Conservation (phyloP, 1,284 basidiomycete species). For the Hymenochaete sp. region DNA sequence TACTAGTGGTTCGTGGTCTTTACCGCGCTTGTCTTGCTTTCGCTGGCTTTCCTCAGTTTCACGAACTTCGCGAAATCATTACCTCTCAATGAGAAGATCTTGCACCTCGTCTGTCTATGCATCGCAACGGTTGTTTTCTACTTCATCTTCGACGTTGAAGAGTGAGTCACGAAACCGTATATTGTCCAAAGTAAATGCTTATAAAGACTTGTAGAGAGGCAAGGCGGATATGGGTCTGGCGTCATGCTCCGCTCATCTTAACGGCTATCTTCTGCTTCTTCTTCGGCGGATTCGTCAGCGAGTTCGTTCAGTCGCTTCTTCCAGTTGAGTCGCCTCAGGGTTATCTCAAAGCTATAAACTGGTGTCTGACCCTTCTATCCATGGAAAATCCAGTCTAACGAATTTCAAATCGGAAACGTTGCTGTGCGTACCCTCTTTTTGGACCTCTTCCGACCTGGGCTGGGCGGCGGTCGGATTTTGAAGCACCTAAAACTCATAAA, state of each 20-base stretch:
- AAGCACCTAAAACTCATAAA: neutral
- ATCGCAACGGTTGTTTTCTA: conserved; percentile 78
- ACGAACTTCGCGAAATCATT: conserved; percentile 57
- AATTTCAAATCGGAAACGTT: conserved; percentile 73
- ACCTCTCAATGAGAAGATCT: conserved; percentile 74
- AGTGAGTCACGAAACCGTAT: conserved; percentile 40
- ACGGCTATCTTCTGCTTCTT: conserved; percentile 65
- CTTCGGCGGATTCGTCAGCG: conserved; percentile 77
- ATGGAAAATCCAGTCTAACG: conserved; percentile 48
- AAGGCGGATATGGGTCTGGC: conserved; percentile 76
- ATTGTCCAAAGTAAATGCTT: neutral
- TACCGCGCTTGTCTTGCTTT: conserved; percentile 54
- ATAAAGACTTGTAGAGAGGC: conserved; percentile 42
- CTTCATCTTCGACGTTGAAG: conserved; percentile 81
- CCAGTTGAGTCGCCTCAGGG: conserved; percentile 39
- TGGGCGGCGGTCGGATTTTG: no score
- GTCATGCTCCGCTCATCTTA: conserved; percentile 63
- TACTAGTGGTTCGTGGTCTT: conserved; percentile 66
- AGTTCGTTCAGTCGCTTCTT: conserved; percentile 74
- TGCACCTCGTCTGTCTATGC: conserved; percentile 78
- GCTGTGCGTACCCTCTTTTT: conserved; percentile 37
- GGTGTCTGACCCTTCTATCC: conserved; percentile 4
- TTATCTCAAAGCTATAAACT: conserved; percentile 1
- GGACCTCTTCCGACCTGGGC: neutral
- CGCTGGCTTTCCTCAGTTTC: conserved; percentile 65